Percentiles rank a stretch among this genome's conserved stretches.
Evolutionary conservation across 495 filamentous ascomycete genomes (phyloP).

Genomic region (Aspergillus heteromorphus): DNA sequence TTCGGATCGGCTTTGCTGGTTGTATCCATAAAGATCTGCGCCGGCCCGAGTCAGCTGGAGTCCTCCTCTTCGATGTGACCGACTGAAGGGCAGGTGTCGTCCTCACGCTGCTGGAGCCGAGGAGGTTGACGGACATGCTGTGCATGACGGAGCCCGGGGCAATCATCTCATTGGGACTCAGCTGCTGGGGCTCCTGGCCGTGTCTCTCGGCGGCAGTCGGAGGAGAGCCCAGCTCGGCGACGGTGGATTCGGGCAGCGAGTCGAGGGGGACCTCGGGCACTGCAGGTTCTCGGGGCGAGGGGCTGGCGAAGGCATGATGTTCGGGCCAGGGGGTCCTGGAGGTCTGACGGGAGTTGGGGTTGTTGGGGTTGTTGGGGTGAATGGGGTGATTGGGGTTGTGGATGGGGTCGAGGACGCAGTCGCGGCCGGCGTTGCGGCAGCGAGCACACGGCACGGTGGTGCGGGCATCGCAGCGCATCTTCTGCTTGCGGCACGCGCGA

Average conservation of each 20-base stretch:
- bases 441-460: conserved; percentile 39
- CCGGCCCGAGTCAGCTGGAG: neutral
- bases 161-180: conserved; percentile 41
- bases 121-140: conserved; percentile 41
- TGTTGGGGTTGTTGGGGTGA: neutral
- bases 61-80: no score
- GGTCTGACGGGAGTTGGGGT: conserved; percentile 2
- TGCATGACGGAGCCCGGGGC: conserved; percentile 37
- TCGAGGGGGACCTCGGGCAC: conserved; percentile 22
- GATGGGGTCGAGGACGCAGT: conserved; percentile 39
- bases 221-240: conserved; percentile 20
- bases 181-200: conserved; percentile 33
- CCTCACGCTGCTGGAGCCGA: conserved; percentile 31
- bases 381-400: conserved; percentile 21
- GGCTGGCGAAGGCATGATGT: conserved; percentile 23
- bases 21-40: conserved; percentile 35
- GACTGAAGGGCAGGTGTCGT: no score
- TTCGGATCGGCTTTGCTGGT: conserved; percentile 27
- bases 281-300: conserved; percentile 24
- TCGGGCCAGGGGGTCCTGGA: conserved; percentile 24
- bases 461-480: conserved; percentile 42
- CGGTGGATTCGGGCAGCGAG: conserved; percentile 21
- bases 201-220: conserved; percentile 22
- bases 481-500: conserved; percentile 37
- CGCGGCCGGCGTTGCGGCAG: conserved; percentile 32